Evolutionary conservation across 2,329 filamentous ascomycete species (phyloP).

Genomic region (Fusarium duplospermum): DNA sequence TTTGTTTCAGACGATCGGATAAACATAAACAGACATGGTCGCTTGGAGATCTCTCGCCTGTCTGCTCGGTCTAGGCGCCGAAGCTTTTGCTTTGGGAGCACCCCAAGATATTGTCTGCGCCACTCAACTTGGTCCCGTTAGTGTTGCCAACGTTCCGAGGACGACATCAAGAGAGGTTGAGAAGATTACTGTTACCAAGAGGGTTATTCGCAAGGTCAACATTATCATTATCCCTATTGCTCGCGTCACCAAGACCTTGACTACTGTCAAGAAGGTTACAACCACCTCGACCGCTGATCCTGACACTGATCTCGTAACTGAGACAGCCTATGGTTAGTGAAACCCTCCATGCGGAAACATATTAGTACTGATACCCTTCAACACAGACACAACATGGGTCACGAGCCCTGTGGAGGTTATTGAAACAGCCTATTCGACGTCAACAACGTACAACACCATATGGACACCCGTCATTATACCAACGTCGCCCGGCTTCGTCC

Average conservation of each 20-base stretch:
- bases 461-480: background rate
- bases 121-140: background rate
- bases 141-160: background rate
- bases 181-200: background rate
- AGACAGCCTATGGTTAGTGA: background rate
- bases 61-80: background rate
- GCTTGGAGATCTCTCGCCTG: background rate
- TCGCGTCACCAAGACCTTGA: background rate
- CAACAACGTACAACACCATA: background rate
- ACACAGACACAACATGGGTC: background rate
- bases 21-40: background rate
- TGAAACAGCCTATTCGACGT: background rate
- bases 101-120: background rate
- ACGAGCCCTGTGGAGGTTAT: background rate
- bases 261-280: background rate
- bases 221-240: background rate
- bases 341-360: background rate
- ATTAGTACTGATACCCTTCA: background rate
- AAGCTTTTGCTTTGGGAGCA: background rate
- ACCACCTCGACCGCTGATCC: background rate
- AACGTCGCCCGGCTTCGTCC: background rate
- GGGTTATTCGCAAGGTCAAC: constrained; percentile 5
- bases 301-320: background rate
- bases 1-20: too few relatives aligned
- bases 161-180: background rate